Base-by-base conservation (phyloP, 306 rosid species). In the Gastrolobium bilobum region DNA sequence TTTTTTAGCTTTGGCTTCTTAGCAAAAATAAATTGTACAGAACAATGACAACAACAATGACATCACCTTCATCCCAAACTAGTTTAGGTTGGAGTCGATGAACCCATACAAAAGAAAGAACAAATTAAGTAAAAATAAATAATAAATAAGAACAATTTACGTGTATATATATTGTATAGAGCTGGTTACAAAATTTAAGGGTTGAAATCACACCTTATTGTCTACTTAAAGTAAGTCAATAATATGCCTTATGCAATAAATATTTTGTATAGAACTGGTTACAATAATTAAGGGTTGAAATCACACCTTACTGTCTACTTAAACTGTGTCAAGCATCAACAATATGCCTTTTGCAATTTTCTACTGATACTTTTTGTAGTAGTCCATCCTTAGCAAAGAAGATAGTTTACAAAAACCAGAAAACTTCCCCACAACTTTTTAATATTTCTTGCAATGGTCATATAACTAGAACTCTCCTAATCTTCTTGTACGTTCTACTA, bases 261-360 rank as follows among this genome's bases (percentile, higher is more conserved):
- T n/a, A n/a, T n/a, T 56, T 47, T 44, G 47, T 38, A 7, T 64
- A 73, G 34, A 79, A 44, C 70, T 43, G 44, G 70, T 52, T 43
- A n/a, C 48, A 39, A 66, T 59, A 65, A 35, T 37, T 51, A 74
- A 59, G 71, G 14, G 6, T 56, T 75, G 52, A 75, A 79, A 84
- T 63, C 8, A 40, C 35, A 39, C 57, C 31, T 39, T 47, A 46
- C 20, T 14, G n/a, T 39, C 74, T 74, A 74, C 70, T 79, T 38
- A 51, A 71, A 60, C 26, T 11, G 35, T 42, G 7, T n/a, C n/a
- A n/a, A n/a, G n/a, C n/a, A n/a, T 40, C 50, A 40, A 38, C 3
- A 42, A 46, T 62, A 35, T 44, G 31, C 59, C 53, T 44, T 34
- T 11, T 13, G 57, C 48, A 65, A 66, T 10, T 47, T 62, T 78